Conservation (phyloP, 2,329 filamentous ascomycete species). For the Talaromyces pinophilus region DNA sequence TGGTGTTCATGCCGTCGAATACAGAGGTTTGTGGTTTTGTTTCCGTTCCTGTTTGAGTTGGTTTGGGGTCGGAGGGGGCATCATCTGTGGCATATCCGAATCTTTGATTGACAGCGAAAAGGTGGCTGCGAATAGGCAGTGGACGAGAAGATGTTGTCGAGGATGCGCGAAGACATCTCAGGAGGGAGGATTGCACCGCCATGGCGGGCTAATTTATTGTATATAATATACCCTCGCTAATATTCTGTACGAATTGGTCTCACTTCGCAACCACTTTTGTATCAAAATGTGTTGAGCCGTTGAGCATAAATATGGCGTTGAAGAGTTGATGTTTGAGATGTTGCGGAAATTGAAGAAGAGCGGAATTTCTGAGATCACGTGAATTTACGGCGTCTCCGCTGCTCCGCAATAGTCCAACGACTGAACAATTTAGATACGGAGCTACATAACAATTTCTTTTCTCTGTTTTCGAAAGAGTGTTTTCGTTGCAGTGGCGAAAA, state of each 20-base stretch:
- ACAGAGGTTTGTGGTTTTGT: not conserved
- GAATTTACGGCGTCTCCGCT: not conserved
- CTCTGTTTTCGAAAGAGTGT: too few species aligned
- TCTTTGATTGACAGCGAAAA: constrained; percentile 1
- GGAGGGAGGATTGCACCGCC: constrained; percentile 18
- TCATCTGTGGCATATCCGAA: constrained; percentile 1
- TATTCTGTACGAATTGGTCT: constrained; percentile 7
- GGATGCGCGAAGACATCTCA: constrained; percentile 17
- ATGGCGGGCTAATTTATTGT: constrained; percentile 16
- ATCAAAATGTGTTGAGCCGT: not conserved
- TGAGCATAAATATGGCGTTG: not conserved
- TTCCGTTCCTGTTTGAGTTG: not conserved
- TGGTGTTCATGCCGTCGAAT: constrained; percentile 9
- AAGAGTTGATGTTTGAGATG: not conserved
- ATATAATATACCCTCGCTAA: too few species aligned
- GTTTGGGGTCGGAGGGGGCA: not conserved
- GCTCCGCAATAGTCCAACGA: not conserved
- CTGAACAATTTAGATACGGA: not conserved
- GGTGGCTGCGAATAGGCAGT: not conserved
- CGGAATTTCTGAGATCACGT: constrained; percentile 33
- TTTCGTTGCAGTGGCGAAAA: too few species aligned
- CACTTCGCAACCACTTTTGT: not conserved
- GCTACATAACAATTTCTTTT: not conserved
- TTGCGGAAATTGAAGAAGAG: constrained; percentile 9
- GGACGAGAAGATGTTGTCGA: constrained; percentile 9